phyloP scores from a whole-genome alignment of 2,329 filamentous ascomycete species.

The Ceratocystis diversiconidia region DNA sequence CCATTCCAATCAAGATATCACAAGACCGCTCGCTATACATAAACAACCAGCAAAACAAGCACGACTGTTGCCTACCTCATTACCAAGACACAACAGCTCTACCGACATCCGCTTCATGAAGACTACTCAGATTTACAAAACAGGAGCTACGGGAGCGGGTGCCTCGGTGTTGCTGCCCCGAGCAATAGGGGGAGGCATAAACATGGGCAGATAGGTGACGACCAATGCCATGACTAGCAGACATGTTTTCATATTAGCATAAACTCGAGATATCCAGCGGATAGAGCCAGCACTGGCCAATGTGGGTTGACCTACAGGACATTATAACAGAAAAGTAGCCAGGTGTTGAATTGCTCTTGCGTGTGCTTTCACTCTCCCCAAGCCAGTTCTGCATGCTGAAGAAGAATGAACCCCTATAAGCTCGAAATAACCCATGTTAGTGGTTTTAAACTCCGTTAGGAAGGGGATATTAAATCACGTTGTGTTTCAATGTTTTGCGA shows the following conservation, averaged over 20 bases:
- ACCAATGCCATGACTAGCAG: conserved; percentile 43
- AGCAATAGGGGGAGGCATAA: conserved; percentile 27
- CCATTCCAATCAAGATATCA: not conserved
- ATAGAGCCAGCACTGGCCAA: not conserved
- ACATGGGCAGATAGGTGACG: conserved; percentile 38
- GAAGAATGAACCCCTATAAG: conserved; percentile 51
- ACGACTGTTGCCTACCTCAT: not conserved
- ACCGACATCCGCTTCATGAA: not conserved
- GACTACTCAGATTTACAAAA: not conserved
- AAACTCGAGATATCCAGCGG: not conserved
- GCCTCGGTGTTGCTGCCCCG: conserved; percentile 10
- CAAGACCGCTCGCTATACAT: not conserved
- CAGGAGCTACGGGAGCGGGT: conserved; percentile 6
- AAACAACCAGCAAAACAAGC: conserved; percentile 6
- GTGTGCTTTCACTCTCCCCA: conserved; percentile 54
- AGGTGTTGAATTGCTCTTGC: conserved; percentile 53
- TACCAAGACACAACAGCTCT: not conserved
- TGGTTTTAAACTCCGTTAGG: conserved; percentile 11
- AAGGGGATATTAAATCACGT: not conserved
- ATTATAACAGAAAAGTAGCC: conserved; percentile 60
- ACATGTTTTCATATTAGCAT: not conserved
- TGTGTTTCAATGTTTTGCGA: not conserved
- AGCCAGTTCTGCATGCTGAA: conserved; percentile 66
- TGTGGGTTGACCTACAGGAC: conserved; percentile 44
- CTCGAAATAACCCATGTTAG: not conserved